These are phyloP conservation scores for Calocera viscosa DNA, from an alignment of 768 basidiomycete genomes.

Conservation along the genomic window DNA sequence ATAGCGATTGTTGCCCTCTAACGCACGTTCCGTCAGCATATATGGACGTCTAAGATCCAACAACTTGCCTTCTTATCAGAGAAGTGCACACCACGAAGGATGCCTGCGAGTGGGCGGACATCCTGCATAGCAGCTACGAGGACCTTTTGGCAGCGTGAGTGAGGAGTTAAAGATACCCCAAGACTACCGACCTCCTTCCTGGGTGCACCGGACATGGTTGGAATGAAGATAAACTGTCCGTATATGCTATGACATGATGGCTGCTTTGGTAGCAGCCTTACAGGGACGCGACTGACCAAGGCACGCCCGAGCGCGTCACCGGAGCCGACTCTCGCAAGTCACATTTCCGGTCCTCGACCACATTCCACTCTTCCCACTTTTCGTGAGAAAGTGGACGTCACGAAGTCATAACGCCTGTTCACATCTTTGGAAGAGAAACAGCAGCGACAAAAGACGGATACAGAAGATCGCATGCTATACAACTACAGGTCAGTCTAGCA, in stretches of 20 bases:
- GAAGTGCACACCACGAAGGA: slow-evolving; percentile 75
- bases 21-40: slow-evolving; percentile 25
- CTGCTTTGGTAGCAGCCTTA: not conserved
- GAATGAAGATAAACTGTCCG: not conserved
- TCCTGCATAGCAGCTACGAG: slow-evolving; percentile 37
- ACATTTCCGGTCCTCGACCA: too few relatives aligned
- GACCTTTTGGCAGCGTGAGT: slow-evolving; percentile 16
- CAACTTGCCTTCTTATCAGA: slow-evolving; percentile 13
- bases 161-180: not conserved
- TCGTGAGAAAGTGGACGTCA: too few relatives aligned
- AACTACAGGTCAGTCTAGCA: not conserved
- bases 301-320: too few relatives aligned
- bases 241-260: not conserved
- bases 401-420: too few relatives aligned
- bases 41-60: too few relatives aligned
- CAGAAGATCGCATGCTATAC: not conserved
- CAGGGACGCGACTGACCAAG: not conserved
- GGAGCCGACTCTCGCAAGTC: too few relatives aligned
- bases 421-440: too few relatives aligned
- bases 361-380: too few relatives aligned
- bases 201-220: not conserved
- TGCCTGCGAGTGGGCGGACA: slow-evolving; percentile 62
- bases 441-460: not conserved
- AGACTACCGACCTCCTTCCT: not conserved
- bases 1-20: slow-evolving; percentile 59